Percentiles rank a stretch among this genome's conserved stretches.
Conservation (phyloP, 1,139 yeast species). For the Geotrichum fermentans region DNA sequence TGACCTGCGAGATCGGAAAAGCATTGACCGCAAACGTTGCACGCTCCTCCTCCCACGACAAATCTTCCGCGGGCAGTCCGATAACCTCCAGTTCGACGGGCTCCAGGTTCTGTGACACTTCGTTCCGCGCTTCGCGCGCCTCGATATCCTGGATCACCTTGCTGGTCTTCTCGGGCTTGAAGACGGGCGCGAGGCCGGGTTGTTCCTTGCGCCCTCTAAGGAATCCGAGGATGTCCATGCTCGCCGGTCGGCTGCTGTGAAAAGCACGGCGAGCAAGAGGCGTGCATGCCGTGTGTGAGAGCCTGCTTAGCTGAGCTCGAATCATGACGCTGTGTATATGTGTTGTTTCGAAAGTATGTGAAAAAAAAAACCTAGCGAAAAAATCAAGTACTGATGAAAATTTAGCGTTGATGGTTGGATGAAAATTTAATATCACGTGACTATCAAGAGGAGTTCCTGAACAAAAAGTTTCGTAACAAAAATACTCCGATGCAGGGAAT, state of each 20-base stretch:
- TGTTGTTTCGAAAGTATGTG: background rate
- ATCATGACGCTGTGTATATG: background rate
- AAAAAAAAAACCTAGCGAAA: background rate
- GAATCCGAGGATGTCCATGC: conserved; percentile 7
- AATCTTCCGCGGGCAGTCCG: conserved; percentile 16
- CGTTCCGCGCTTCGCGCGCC: conserved; percentile 14
- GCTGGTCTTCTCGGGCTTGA: conserved; percentile 10
- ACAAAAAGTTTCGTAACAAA: background rate
- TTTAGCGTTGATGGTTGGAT: background rate
- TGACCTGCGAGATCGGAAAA: conserved; percentile 15
- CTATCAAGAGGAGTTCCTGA: background rate
- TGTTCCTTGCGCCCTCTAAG: conserved; percentile 9
- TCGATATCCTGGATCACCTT: conserved; percentile 17
- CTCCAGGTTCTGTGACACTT: conserved; percentile 7
- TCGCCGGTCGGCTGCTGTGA: conserved; percentile 1
- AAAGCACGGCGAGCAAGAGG: background rate
- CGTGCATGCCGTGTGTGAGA: background rate
- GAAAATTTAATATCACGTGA: background rate
- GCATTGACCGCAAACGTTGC: conserved; percentile 11
- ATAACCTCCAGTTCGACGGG: conserved; percentile 20
- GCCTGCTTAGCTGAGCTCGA: background rate
- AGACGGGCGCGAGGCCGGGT: conserved; percentile 7
- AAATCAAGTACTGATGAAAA: background rate
- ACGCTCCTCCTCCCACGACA: conserved; percentile 11
- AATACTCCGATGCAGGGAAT: conserved; percentile 19